These are phyloP conservation scores for Thalassiosira mediterranea DNA, from an alignment of 352 stramenopile species.

Conservation along the genomic window DNA sequence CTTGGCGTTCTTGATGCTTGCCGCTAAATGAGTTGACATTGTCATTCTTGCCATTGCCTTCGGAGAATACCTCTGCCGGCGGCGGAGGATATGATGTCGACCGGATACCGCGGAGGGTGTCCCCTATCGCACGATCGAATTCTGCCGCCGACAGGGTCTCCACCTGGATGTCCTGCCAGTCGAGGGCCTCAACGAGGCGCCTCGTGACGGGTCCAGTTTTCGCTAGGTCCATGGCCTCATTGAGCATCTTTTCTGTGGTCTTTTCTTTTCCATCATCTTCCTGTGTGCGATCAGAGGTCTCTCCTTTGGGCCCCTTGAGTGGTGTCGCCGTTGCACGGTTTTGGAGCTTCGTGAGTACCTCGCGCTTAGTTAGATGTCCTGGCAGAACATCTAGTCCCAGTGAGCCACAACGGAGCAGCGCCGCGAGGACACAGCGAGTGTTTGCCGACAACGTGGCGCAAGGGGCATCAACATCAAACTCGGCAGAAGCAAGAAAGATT, in stretches of 20 bases:
- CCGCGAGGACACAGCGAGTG: constrained; percentile 69
- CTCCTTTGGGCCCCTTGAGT: constrained; percentile 36
- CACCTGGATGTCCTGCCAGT: constrained; percentile 63
- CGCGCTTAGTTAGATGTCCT: constrained; percentile 65
- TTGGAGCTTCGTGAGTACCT: constrained; percentile 53
- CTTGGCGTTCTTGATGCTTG: constrained; percentile 32
- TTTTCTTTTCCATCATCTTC: no score
- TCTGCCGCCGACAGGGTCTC: constrained; percentile 25
- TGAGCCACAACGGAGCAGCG: constrained; percentile 66
- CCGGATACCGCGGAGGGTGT: constrained; percentile 60
- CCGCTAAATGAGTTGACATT: constrained; percentile 16
- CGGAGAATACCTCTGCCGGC: constrained; percentile 47
- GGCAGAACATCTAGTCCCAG: constrained; percentile 65
- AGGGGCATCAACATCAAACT: constrained; percentile 62
- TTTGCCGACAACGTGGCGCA: constrained; percentile 67
- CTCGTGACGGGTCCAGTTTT: constrained; percentile 57
- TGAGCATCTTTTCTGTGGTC: constrained; percentile 36
- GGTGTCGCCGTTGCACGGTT: no score
- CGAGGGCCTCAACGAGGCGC: constrained; percentile 71
- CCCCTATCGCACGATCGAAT: constrained; percentile 35
- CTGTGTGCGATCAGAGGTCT: constrained; percentile 3
- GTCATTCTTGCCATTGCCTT: constrained; percentile 1
- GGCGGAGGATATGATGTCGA: constrained; percentile 57
- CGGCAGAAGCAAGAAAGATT: constrained; percentile 64
- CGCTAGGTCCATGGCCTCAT: constrained; percentile 36